These are phyloP conservation scores for Crucihimalaya himalaica DNA, from an alignment of 345 rosid genomes.

Conservation along the genomic window DNA sequence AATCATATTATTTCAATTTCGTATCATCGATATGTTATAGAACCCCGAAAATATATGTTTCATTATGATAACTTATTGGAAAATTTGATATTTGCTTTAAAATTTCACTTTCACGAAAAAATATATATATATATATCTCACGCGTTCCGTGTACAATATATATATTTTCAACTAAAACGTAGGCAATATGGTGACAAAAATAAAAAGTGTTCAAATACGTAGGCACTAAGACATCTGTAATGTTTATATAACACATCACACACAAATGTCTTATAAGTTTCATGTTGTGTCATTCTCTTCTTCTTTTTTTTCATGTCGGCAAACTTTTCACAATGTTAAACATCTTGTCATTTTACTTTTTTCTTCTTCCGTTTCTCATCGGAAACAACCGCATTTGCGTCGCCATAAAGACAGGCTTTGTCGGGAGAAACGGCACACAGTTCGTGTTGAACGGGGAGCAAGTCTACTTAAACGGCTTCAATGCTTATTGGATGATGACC, in stretches of 20 bases:
- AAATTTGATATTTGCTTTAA: neutral
- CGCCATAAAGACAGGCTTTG: constrained; percentile 38
- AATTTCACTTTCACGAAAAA: neutral
- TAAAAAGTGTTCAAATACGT: constrained; percentile 19
- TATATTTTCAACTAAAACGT: constrained; percentile 6
- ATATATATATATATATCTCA: too few relatives aligned
- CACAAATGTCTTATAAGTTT: constrained; percentile 13
- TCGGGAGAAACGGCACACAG: constrained; percentile 45
- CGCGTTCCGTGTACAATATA: constrained; percentile 28
- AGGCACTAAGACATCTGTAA: constrained; percentile 31
- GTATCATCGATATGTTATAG: neutral
- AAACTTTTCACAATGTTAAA: constrained; percentile 27
- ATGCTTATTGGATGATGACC: constrained; percentile 83
- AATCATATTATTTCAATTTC: neutral
- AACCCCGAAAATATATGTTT: neutral
- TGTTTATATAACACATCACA: constrained; percentile 25
- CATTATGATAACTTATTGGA: neutral
- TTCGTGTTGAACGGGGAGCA: constrained; percentile 49
- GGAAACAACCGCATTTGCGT: constrained; percentile 32
- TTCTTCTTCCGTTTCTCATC: constrained; percentile 32
- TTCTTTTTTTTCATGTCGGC: constrained; percentile 23
- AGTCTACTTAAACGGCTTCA: constrained; percentile 71
- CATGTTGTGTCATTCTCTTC: constrained; percentile 17
- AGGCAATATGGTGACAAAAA: constrained; percentile 28
- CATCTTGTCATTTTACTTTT: constrained; percentile 16